These are phyloP conservation scores for Phoma sp. DNA, from an alignment of 2,329 filamentous ascomycete species.

Conservation along the genomic window DNA sequence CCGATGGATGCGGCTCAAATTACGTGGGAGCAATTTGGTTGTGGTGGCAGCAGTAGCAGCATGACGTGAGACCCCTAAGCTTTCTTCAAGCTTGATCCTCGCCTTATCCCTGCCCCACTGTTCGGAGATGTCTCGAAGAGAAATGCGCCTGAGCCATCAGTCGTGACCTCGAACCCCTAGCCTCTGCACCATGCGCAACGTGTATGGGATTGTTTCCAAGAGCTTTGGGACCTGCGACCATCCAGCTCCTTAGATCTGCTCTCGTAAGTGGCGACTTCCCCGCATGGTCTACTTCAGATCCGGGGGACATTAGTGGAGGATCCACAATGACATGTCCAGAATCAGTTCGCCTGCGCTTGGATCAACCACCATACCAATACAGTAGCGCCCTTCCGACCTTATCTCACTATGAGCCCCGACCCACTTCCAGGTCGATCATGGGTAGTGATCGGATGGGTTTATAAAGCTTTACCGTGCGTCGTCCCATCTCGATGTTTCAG, in stretches of 20 bases:
- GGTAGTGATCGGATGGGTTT: slow-evolving; percentile 1
- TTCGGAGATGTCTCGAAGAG: background rate
- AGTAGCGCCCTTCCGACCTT: slow-evolving; percentile 7
- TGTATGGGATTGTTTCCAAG: background rate
- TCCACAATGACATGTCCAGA: slow-evolving; percentile 4
- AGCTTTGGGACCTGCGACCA: background rate
- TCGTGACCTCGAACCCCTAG: too few species aligned
- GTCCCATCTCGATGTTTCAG: background rate
- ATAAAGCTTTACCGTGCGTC: slow-evolving; percentile 1
- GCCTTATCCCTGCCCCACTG: slow-evolving; percentile 12
- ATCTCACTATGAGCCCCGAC: slow-evolving; percentile 2
- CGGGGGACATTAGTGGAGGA: slow-evolving; percentile 10
- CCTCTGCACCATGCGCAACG: background rate
- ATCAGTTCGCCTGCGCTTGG: slow-evolving; percentile 4
- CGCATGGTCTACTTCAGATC: slow-evolving; percentile 6
- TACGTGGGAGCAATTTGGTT: background rate
- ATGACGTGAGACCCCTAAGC: slow-evolving; percentile 2
- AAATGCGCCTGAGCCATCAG: too few species aligned
- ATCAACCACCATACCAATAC: slow-evolving; percentile 6
- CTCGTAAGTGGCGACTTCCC: slow-evolving; percentile 9
- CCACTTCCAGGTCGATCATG: background rate
- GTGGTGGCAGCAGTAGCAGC: too few species aligned
- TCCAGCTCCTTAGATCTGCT: background rate
- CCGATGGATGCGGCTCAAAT: slow-evolving; percentile 9
- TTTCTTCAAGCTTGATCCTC: slow-evolving; percentile 3